These are phyloP conservation scores for Eutypa lata DNA, from an alignment of 2,329 filamentous ascomycete genomes.

Conservation along the genomic window DNA sequence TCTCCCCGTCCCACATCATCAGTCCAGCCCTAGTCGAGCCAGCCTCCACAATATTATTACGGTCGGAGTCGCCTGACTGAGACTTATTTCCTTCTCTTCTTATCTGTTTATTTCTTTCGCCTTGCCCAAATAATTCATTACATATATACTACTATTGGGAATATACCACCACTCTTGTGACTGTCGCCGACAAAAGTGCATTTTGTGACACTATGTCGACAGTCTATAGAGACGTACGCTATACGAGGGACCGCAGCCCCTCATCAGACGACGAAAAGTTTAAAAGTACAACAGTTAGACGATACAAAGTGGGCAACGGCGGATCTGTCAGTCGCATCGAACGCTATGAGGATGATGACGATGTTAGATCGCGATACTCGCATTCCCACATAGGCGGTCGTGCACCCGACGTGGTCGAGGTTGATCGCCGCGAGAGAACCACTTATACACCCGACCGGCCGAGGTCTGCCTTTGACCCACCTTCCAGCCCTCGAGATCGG, in stretches of 20 bases:
- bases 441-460: conserved; percentile 45
- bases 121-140: neutral
- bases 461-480: conserved; percentile 47
- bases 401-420: conserved; percentile 18
- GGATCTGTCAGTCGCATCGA: conserved; percentile 20
- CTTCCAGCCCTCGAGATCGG: conserved; percentile 6
- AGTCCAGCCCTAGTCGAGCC: neutral
- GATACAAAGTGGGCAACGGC: conserved; percentile 30
- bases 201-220: conserved; percentile 19
- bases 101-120: neutral
- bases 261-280: conserved; percentile 25
- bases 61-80: neutral
- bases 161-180: conserved; percentile 12
- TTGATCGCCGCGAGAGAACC: conserved; percentile 37
- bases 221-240: conserved; percentile 28
- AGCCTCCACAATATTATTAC: neutral
- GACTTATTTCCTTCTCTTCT: neutral
- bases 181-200: conserved; percentile 9
- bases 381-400: conserved; percentile 19
- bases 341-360: conserved; percentile 22
- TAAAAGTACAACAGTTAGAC: conserved; percentile 26
- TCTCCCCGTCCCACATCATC: neutral
- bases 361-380: conserved; percentile 22
- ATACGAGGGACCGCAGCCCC: conserved; percentile 25
- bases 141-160: neutral